Evolutionary conservation across 2,329 filamentous ascomycete genomes (phyloP), one percentile per base, ranked within the genome.

Genomic region (Cercospora sp.): DNA sequence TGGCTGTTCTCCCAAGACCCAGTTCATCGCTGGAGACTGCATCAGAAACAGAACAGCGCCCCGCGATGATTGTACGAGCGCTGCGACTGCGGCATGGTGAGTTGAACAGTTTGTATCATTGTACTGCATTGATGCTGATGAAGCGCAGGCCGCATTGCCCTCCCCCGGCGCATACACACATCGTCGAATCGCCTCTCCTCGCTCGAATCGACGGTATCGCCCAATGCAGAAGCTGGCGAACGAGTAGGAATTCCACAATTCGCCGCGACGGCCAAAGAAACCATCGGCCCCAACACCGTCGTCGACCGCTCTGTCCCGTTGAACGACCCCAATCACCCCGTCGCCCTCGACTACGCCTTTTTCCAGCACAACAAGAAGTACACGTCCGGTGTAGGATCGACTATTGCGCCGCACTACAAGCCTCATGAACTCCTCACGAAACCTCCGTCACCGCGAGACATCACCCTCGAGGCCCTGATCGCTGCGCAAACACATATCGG

Each of bases 401-500:
- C 74, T 53, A 71, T 83, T 51, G 73, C 73, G 66, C 82, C 82
- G 51, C 84, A 86, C 68, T 94, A 94, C 81, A 80, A 86, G 69
- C 90, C 91, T 3, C 84, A 86, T 72, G 83, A 87, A 65, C 82
- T 96, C 65, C 82, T 94, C 71, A 83, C 82, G 67, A 85, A 93
- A 77, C 94, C 95, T 3, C 93, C 93, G 1, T 82, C 82, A 45
- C 90, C 93, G 26, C 85, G 90, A 78, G 91, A 97, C 76, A 87
- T 98, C 69, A 94, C 93, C 59, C 88, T 99, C 68, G 94, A 97
- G 83, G 86, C 97, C 70, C 88, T 99, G 70, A 90, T 97, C 84
- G 92, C 93, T 57, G 89, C 90, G 34, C 93, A 97, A 82, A 88
- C 89, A 65, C 93, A 97, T 81, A 89, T 98, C 80, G 95, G 95